Evolutionary conservation across 2,329 filamentous ascomycete species (phyloP).

Genomic region (Sporothrix pseudoabietina): DNA sequence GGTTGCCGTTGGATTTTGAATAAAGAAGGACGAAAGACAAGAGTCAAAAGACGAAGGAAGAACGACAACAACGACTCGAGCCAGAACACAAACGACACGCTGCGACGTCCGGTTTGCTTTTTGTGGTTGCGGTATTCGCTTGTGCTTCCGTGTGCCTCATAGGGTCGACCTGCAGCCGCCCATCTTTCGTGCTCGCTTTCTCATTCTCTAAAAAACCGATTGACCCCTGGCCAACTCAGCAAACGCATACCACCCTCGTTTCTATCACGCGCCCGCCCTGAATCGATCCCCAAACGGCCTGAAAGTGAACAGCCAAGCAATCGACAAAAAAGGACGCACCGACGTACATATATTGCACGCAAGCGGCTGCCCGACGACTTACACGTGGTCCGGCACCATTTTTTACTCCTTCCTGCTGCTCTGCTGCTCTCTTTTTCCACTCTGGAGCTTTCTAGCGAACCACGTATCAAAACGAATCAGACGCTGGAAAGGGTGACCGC

Average conservation of each 20-base stretch:
- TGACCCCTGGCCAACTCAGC: constrained; percentile 19
- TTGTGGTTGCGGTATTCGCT: background rate
- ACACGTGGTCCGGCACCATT: constrained; percentile 22
- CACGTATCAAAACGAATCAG: constrained; percentile 25
- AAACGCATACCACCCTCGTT: constrained; percentile 23
- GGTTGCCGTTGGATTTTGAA: background rate
- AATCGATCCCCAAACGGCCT: background rate
- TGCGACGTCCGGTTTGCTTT: background rate
- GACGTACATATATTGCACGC: constrained; percentile 3
- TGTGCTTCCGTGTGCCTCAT: background rate
- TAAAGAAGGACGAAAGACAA: background rate
- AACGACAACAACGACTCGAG: constrained; percentile 9
- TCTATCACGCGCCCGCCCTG: constrained; percentile 13
- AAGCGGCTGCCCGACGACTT: constrained; percentile 16
- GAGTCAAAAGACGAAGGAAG: background rate
- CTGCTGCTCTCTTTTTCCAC: background rate
- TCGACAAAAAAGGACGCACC: constrained; percentile 3
- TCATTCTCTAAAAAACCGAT: background rate
- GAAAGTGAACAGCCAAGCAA: background rate
- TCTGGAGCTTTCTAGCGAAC: constrained; percentile 3
- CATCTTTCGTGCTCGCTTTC: background rate
- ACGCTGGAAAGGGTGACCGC: background rate
- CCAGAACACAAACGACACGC: constrained; percentile 13
- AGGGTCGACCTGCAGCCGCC: constrained; percentile 9
- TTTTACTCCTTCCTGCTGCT: background rate